Base-by-base conservation (phyloP, 345 rosid genomes). In the Aurinia saxatilis region DNA sequence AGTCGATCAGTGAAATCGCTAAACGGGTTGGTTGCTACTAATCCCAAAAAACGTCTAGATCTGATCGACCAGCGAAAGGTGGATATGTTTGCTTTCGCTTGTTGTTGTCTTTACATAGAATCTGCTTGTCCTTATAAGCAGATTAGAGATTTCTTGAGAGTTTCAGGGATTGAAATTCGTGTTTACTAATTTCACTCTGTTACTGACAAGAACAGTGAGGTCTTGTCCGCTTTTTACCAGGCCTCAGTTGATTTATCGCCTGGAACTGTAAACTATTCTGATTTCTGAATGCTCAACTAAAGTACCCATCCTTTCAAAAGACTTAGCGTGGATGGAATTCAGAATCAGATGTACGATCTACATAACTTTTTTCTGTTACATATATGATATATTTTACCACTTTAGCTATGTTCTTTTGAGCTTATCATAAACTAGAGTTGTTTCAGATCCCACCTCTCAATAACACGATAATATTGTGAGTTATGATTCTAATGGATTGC, bases 71-170 rank as follows among this genome's bases (percentile, higher is more conserved):
- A 39, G 38, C 46, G 47, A 39, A 42, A 51, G 49, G 61, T 49
- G 50, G 36, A 25, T 11, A 27, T 61, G 48, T 36, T 63, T 2
- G 41, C 55, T 71, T 44, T 42, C 35, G 40, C 60, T n/a, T 71
- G 70, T 71, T 64, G 70, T 71, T 64, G 65, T 70, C 65, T 50
- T 64, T 31, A 64, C 47, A 18, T 62, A 38, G 74, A 29, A 61
- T 46, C 68, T 69, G 50, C 42, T 52, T 40, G 7, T 58, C 21
- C 23, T 67, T 31, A 6, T 10, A 38, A 57, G 58, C 66, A 70
- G 58, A 70, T 70, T 48, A 55, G 58, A 63, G 57, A 53, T 31
- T 54, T 45, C 36, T 46, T 12, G 73, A 44, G 56, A 44, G 56
- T 44, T 68, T 13, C 36, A 50, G 31, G 53, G 49, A 25, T 68